Percentiles rank a stretch among this genome's conserved stretches.
Evolutionary conservation across 2,329 filamentous ascomycete genomes (phyloP).

Genomic region (Aspergillus ibericus): DNA sequence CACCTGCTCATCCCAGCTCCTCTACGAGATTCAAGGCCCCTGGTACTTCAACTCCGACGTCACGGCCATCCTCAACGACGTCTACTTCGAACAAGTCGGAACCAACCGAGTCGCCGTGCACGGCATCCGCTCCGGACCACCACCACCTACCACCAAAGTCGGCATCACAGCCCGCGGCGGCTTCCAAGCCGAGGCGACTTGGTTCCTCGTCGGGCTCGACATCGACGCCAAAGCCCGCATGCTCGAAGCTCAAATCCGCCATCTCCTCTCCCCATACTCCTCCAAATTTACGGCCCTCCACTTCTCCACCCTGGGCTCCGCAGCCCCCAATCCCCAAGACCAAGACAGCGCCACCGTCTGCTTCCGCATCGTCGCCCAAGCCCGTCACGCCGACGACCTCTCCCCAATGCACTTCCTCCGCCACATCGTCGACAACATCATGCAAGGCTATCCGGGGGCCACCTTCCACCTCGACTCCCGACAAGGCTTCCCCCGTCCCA

Average conservation of each 20-base stretch:
- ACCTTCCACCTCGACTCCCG: constrained; percentile 38
- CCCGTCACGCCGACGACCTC: constrained; percentile 39
- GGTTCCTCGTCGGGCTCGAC: constrained; percentile 48
- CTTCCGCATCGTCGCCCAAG: constrained; percentile 49
- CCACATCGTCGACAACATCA: constrained; percentile 40
- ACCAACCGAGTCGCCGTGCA: constrained; percentile 52
- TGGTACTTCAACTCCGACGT: constrained; percentile 61
- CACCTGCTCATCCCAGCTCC: constrained; percentile 54
- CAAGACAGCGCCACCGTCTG: constrained; percentile 47
- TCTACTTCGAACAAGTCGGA: constrained; percentile 54
- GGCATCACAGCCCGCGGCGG: constrained; percentile 50
- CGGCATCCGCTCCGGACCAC: constrained; percentile 45
- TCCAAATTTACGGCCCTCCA: constrained; percentile 32
- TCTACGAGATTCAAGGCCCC: constrained; percentile 58
- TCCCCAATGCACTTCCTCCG: constrained; percentile 36
- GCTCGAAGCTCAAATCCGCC: constrained; percentile 48
- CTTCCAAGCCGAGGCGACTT: constrained; percentile 49
- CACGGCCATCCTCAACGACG: constrained; percentile 52
- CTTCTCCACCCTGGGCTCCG: constrained; percentile 33
- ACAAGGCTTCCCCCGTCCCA: constrained; percentile 36
- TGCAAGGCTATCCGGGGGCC: constrained; percentile 43
- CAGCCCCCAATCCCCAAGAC: constrained; percentile 34
- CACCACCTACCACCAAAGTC: constrained; percentile 54
- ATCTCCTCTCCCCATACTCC: constrained; percentile 34
- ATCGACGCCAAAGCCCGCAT: constrained; percentile 49